Evolutionary conservation across 192 early-diverging fungal species (phyloP).

Genomic region (Pecoramyces ruminantium): DNA sequence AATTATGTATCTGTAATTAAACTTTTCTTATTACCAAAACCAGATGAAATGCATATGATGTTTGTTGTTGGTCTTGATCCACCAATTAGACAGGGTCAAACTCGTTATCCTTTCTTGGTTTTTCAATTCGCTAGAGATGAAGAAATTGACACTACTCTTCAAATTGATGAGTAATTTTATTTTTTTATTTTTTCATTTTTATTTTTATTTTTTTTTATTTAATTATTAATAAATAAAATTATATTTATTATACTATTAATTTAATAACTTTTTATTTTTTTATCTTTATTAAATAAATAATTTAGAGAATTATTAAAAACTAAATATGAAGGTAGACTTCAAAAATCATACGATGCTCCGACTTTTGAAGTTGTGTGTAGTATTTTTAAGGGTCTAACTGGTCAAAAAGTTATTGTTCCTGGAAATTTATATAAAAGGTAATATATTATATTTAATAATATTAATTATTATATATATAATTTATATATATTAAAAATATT

Average conservation of each 20-base stretch:
- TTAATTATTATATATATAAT: too few species aligned
- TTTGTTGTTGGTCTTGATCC: slow-evolving; percentile 91
- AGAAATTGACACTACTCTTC: slow-evolving; percentile 66
- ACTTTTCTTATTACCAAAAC: slow-evolving; percentile 79
- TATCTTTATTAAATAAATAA: too few species aligned
- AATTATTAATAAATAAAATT: not conserved
- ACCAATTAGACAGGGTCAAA: slow-evolving; percentile 91
- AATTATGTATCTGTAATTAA: slow-evolving; percentile 66
- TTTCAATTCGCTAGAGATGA: slow-evolving; percentile 92
- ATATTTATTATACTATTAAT: not conserved
- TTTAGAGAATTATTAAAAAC: slow-evolving; percentile 39
- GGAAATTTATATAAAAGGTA: not conserved
- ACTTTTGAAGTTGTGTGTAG: slow-evolving; percentile 70
- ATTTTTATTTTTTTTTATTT: not conserved
- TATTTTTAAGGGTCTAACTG: slow-evolving; percentile 67
- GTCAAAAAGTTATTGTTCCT: slow-evolving; percentile 14
- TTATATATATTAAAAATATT: too few species aligned
- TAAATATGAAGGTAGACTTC: slow-evolving; percentile 57
- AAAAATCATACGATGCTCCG: slow-evolving; percentile 71
- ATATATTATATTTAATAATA: too few species aligned
- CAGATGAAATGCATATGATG: slow-evolving; percentile 78
- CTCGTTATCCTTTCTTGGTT: slow-evolving; percentile 83
- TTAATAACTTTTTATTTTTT: slow-evolving; percentile 1
- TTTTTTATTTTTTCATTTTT: not conserved
- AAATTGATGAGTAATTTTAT: slow-evolving; percentile 44